Base-by-base conservation (phyloP, 768 basidiomycete species). In the Peribolospora baueri region DNA sequence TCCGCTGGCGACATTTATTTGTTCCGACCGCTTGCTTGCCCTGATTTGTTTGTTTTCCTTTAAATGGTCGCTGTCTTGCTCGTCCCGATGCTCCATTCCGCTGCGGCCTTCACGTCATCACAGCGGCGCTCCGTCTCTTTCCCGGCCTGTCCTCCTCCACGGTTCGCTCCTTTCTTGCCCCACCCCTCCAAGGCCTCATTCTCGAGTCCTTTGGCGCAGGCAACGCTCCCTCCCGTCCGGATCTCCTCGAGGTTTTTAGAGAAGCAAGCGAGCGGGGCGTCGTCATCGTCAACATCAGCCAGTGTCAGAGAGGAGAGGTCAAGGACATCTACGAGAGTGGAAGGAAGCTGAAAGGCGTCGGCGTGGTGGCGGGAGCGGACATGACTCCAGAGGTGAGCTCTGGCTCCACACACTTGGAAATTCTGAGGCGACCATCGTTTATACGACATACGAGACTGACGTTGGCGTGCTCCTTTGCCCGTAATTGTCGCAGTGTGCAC, bases 141-240 rank as follows among this genome's bases (percentile, higher is more conserved):
- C 68, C 60, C 25, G 54, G 62, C 36, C 51, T 59, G 41, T 46
- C 58, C 10, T 40, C 57, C 11, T 60, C n/a, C 54, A 84, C 82
- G 3, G 70, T 88, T 50, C 77, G 72, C 13, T 79, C 82, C 3
- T 88, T 88, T 64, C 74, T 86, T 11, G 72, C 71, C 50, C 77
- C 81, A 8, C 80, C 82, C 4, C 76, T 79, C 6, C 75, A 74
- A 40, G 88, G 87, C 3, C 80, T 88, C 3, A 80, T 95, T 7
- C 71, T 95, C 2, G 84, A 91, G 65, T 85, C 83, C 2, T 95
- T 84, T 65, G 90, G 90, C 5, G 79, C 86, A 1, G 90, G 90
- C 0, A 95, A 95, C 67, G 84, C 86, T 7, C 87, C 90, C 0
- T 80, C 85, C 61, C 75, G 83, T 9, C 57, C 72, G 50, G 86